Conservation (phyloP, 2,329 filamentous ascomycete species). For the Tolypocladium guangdongense region DNA sequence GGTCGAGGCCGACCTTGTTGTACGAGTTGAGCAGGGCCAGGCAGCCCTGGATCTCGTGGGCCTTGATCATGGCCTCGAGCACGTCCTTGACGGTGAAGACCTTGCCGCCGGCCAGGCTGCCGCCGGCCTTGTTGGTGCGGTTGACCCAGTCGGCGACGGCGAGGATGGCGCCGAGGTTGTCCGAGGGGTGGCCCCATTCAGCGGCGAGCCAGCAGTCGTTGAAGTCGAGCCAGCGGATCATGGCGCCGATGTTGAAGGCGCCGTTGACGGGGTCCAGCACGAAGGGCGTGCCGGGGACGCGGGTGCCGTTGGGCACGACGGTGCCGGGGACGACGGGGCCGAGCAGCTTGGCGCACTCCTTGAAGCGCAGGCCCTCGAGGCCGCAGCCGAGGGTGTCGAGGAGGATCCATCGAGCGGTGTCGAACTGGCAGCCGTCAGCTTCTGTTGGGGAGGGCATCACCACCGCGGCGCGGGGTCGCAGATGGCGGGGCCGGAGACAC, state of each 20-base stretch:
- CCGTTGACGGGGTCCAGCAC: slow-evolving; percentile 91
- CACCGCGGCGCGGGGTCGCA: not conserved
- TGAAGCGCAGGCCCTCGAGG: slow-evolving; percentile 88
- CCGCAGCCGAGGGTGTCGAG: slow-evolving; percentile 95
- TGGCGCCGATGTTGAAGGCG: slow-evolving; percentile 97
- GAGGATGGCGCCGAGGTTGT: slow-evolving; percentile 95
- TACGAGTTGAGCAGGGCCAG: slow-evolving; percentile 94
- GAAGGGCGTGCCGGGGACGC: slow-evolving; percentile 84
- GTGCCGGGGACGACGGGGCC: slow-evolving; percentile 88
- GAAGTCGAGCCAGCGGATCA: slow-evolving; percentile 99
- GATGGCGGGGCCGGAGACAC: not conserved
- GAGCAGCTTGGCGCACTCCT: slow-evolving; percentile 89
- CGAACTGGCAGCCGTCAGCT: slow-evolving; percentile 47
- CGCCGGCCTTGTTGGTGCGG: slow-evolving; percentile 66
- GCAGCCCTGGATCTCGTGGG: slow-evolving; percentile 97
- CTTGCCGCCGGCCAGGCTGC: slow-evolving; percentile 78
- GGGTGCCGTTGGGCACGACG: slow-evolving; percentile 80
- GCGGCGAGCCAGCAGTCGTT: slow-evolving; percentile 99
- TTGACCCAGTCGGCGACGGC: slow-evolving; percentile 97
- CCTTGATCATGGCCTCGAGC: slow-evolving; percentile 96
- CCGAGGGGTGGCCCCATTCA: slow-evolving; percentile 97
- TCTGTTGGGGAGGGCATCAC: not conserved
- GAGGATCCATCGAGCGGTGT: slow-evolving; percentile 93
- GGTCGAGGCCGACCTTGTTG: slow-evolving; percentile 97
- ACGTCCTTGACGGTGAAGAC: slow-evolving; percentile 83